Percentiles rank a stretch among this genome's conserved stretches.
These are phyloP conservation scores for Phoma sp. DNA, from an alignment of 2,329 filamentous ascomycete species.

Conservation along the genomic window DNA sequence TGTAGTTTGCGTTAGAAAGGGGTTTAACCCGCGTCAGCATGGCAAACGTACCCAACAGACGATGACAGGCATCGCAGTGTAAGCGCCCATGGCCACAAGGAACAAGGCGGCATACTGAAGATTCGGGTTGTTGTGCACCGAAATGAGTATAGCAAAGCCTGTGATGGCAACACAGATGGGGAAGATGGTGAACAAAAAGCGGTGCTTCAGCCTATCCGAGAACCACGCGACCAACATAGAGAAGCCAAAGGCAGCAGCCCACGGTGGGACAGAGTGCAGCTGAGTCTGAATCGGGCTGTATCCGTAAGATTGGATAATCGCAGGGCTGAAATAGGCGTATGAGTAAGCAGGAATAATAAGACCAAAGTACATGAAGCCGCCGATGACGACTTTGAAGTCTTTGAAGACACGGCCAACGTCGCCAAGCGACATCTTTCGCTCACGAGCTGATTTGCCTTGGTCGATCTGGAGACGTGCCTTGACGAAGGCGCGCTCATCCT, in stretches of 20 bases:
- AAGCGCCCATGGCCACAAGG: conserved; percentile 78
- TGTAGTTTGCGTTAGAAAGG: background rate
- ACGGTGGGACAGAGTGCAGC: conserved; percentile 63
- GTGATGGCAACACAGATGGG: conserved; percentile 72
- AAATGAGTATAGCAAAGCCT: conserved; percentile 77
- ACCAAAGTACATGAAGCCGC: conserved; percentile 61
- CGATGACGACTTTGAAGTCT: conserved; percentile 57
- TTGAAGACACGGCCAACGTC: conserved; percentile 57
- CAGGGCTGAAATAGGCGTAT: conserved; percentile 57
- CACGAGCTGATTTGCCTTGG: conserved; percentile 55
- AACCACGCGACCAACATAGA: conserved; percentile 75
- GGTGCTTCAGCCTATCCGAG: conserved; percentile 75
- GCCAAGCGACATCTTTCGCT: conserved; percentile 51
- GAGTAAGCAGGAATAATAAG: conserved; percentile 51
- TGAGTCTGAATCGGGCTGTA: conserved; percentile 62
- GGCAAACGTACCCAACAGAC: conserved; percentile 52
- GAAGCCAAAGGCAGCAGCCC: conserved; percentile 77
- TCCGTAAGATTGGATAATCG: conserved; percentile 57
- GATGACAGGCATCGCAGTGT: conserved; percentile 88
- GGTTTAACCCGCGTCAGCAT: background rate
- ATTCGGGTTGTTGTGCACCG: conserved; percentile 69
- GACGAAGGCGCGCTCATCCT: conserved; percentile 56
- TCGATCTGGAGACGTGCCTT: conserved; percentile 55
- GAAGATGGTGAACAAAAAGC: conserved; percentile 74
- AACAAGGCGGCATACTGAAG: conserved; percentile 83